Base-by-base conservation (phyloP, 257 asterid species). In the Striga asiatica region DNA sequence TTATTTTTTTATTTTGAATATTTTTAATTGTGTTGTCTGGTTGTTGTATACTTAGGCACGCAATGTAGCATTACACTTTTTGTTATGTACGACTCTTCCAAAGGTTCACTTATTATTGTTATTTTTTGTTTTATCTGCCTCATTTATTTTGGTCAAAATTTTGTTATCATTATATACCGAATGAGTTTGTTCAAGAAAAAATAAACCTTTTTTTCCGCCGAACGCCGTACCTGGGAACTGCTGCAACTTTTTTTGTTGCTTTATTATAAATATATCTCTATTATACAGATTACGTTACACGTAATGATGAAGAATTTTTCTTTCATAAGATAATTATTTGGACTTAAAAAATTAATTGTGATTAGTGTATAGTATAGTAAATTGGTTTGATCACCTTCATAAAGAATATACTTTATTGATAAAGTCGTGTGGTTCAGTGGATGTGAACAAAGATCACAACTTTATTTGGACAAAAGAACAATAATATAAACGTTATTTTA, bases 211-310 rank as follows among this genome's bases (percentile, higher is more conserved):
- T 59, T 81, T 72, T 60, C 74, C 95, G 89, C 89, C 93, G 95
- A 84, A 78, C 91, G 95, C 93, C 95, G 95, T 82, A 81, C 85
- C 82, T 81, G 78, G 88, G 93, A 84, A 84, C 82, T 81, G 93
- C 84, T 79, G 88, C 82, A 51, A 23, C 61, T 38, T 49, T 60
- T 24, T 71, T 68, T 69, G 64, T 70, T 54, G 66, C 78, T 76
- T 76, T 77, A 50, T 67, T 45, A 53, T 55, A 43, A 67, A 67
- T 60, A 35, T 56, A 53, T 39, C 14, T 12, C n/a, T 35, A 35
- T 37, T 60, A 54, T 57, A 11, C 27, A 29, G 8, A 45, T 56
- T 58, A 61, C 28, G 37, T 14, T 70, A 63, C 79, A 66, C 77
- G 80, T 65, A 67, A 20, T 23, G 58, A 22, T 54, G 61, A 41